A percentile compares a stretch with the other conserved stretches of the same genome.
Evolutionary conservation across 306 rosid genomes (phyloP).

Genomic region (Rosa rugosa): DNA sequence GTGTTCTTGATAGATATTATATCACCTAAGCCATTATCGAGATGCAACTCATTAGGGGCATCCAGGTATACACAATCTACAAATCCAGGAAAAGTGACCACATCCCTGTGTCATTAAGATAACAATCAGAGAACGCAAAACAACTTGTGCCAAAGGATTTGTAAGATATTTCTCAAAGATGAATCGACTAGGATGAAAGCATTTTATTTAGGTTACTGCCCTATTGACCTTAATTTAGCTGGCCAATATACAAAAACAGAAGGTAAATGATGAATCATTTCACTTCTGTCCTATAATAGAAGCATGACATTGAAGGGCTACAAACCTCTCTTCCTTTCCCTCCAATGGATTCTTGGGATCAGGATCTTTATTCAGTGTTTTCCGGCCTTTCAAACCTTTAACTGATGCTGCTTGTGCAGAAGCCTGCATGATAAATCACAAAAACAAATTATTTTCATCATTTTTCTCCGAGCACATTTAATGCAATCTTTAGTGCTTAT

Average conservation of each 20-base stretch:
- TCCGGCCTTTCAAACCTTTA: conserved; percentile 79
- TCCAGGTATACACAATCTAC: conserved; percentile 83
- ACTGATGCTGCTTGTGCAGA: conserved; percentile 71
- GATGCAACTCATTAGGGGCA: conserved; percentile 63
- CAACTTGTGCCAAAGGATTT: background rate
- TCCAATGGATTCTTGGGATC: conserved; percentile 86
- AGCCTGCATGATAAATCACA: conserved; percentile 54
- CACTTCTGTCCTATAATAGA: background rate
- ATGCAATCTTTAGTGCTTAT: background rate
- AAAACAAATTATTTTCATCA: conserved; percentile 20
- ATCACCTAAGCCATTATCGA: conserved; percentile 92
- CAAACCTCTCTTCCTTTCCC: conserved; percentile 87
- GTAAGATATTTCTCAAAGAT: background rate
- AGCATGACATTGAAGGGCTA: conserved; percentile 13
- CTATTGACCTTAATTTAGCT: background rate
- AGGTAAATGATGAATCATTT: conserved; percentile 14
- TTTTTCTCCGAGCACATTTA: background rate
- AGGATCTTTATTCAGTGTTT: conserved; percentile 79
- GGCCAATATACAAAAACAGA: conserved; percentile 23
- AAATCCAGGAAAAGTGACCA: conserved; percentile 89
- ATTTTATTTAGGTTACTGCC: background rate
- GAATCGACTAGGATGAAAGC: background rate
- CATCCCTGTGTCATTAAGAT: conserved; percentile 55
- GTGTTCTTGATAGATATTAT: conserved; percentile 68
- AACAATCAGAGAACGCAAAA: conserved; percentile 10